Evolutionary conservation across 805 yeast genomes (phyloP).

Genomic region (Candida piceae): DNA sequence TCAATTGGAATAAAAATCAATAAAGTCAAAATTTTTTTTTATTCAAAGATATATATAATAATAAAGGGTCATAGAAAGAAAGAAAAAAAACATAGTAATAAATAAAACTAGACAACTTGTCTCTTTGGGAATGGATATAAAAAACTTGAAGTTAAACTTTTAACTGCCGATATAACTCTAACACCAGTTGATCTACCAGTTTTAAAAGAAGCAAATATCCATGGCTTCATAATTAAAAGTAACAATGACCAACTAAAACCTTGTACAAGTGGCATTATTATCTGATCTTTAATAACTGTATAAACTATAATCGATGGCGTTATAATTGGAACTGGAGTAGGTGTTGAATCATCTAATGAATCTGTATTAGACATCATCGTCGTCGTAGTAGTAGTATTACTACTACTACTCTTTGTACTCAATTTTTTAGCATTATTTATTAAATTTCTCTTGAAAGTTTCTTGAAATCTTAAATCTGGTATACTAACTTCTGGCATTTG

Average conservation of each 20-base stretch:
- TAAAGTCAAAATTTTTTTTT: too few species aligned
- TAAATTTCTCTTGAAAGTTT: constrained; percentile 46
- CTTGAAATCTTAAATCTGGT: constrained; percentile 68
- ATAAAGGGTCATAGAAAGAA: background rate
- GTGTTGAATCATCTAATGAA: too few species aligned
- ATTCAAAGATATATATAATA: too few species aligned
- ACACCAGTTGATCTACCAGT: constrained; percentile 22
- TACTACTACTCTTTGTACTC: constrained; percentile 9
- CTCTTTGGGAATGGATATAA: constrained; percentile 6
- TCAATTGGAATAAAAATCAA: constrained; percentile 74
- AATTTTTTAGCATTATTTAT: constrained; percentile 17
- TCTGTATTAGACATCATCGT: too few species aligned
- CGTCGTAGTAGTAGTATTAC: constrained; percentile 7
- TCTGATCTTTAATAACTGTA: constrained; percentile 48
- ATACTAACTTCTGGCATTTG: constrained; percentile 20
- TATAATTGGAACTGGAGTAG: constrained; percentile 20
- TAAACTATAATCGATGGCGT: constrained; percentile 42
- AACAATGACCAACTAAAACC: constrained; percentile 43
- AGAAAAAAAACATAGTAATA: background rate
- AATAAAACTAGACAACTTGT: background rate
- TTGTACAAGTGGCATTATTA: constrained; percentile 53
- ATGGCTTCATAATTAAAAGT: constrained; percentile 33
- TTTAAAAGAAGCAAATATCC: constrained; percentile 21
- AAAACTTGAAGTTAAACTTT: constrained; percentile 7
- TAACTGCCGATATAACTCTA: constrained; percentile 11